Evolutionary conservation across 2,329 filamentous ascomycete genomes (phyloP).

Genomic region (Fusarium domesticum): DNA sequence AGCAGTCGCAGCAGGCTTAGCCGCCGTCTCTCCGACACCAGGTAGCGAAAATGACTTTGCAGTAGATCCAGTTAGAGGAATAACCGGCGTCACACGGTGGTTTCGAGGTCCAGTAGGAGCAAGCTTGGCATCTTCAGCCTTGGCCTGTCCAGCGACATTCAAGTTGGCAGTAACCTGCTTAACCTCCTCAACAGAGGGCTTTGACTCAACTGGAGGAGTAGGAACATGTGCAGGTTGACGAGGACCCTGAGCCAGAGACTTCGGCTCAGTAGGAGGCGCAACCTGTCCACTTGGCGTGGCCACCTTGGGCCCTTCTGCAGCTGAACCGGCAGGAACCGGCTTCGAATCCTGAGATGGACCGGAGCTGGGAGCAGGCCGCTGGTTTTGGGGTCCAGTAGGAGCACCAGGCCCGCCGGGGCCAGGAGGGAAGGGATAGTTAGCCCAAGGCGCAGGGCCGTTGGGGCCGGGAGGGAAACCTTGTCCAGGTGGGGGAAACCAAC

Average conservation of each 20-base stretch:
- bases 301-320: constrained; percentile 47
- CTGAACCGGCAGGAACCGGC: constrained; percentile 51
- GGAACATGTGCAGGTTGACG: constrained; percentile 51
- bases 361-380: constrained; percentile 50
- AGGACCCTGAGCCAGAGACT: constrained; percentile 46
- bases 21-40: constrained; percentile 31
- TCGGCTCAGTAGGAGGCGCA: constrained; percentile 52
- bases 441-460: constrained; percentile 60
- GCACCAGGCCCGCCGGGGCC: constrained; percentile 44
- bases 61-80: constrained; percentile 56
- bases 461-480: constrained; percentile 69
- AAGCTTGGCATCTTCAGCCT: constrained; percentile 37
- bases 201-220: constrained; percentile 65
- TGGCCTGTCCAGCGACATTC: constrained; percentile 37
- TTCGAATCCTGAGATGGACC: constrained; percentile 39
- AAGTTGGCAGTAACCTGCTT: constrained; percentile 45
- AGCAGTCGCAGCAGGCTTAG: constrained; percentile 39
- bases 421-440: constrained; percentile 53
- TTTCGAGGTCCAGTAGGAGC: constrained; percentile 48
- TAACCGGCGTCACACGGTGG: constrained; percentile 60
- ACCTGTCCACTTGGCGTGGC: constrained; percentile 44
- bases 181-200: constrained; percentile 53
- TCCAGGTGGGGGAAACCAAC: constrained; percentile 76
- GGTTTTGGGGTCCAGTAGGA: constrained; percentile 59
- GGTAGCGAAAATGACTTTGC: constrained; percentile 39